Evolutionary conservation across 345 rosid species (phyloP).

Genomic region (Hibiscus trionum): DNA sequence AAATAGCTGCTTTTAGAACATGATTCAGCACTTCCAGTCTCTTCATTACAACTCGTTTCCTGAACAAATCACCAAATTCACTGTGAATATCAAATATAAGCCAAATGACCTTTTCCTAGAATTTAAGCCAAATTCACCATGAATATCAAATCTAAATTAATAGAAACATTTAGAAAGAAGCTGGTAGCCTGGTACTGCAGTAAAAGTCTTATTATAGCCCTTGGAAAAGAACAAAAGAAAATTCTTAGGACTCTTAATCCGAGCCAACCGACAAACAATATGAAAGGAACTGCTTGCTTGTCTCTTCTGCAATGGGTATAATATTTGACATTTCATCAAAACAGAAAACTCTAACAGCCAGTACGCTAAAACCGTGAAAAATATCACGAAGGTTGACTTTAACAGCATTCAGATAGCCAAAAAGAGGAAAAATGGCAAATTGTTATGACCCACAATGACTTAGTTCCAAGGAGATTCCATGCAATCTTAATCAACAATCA

Average conservation of each 20-base stretch:
- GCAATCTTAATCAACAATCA: too few species aligned
- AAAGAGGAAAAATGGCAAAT: too few species aligned
- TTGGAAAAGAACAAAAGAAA: background rate
- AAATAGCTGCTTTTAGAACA: background rate
- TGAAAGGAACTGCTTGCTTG: background rate
- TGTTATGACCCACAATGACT: too few species aligned
- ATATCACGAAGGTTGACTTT: too few species aligned
- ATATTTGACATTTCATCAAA: too few species aligned
- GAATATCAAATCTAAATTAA: background rate
- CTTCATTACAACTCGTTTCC: conserved; percentile 34
- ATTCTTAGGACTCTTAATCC: background rate
- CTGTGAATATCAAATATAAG: background rate
- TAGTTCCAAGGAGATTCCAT: too few species aligned
- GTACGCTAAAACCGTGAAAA: too few species aligned
- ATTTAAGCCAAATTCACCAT: background rate
- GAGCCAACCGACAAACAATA: background rate
- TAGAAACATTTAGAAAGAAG: background rate
- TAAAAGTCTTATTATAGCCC: background rate
- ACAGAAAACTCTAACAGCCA: too few species aligned
- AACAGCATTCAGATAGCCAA: too few species aligned
- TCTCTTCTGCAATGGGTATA: too few species aligned
- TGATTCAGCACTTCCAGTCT: conserved; percentile 23
- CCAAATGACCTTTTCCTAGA: too few species aligned
- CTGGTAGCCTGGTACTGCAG: background rate
- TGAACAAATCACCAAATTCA: conserved; percentile 23